Base-by-base conservation (phyloP, 805 yeast species). In the Barnettozyma salicaria region DNA sequence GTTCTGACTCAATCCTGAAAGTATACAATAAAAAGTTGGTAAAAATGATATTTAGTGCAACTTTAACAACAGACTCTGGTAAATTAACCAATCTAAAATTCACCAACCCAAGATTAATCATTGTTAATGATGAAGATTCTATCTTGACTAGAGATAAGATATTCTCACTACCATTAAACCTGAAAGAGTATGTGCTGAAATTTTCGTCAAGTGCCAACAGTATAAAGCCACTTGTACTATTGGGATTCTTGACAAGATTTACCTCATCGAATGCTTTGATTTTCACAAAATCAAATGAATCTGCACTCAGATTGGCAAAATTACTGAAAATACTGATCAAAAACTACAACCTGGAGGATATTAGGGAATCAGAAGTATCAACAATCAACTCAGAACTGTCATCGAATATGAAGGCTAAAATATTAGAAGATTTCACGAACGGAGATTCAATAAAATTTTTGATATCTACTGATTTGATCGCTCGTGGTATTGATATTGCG, bases 11-110 rank as follows among this genome's bases (percentile, higher is more conserved):
- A 39, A 45, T 41, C 23, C 46, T 49, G 52, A 61, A 28, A 24
- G 36, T 30, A 3, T 51, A 27, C 27, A 45, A 45, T 25, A 48
- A 40, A 26, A 53, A 53, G 59, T 78, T 60, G 54, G 80, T 64
- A 63, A 74, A 89, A 48, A 68, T 90, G 57, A 70, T 92, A 4
- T 87, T 92, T 53, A 80, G 94, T 34, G 98, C 99, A 7, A 92
- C 99, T 1, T 70, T 92, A 36, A 87, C 97, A 4, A 80, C 96
- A 2, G 95, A 89, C 56, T 85, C 97, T 0, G 95, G 92, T 20
- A 86, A 84, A 53, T 64, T 92, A 39, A 72, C 90, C 7, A 72
- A 76, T 31, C 67, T 92, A 41, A 75, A 80, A 35, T 73, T 92
- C 44, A 65, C 66, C 40, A 70, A 68, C 47, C 97, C 94, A n/a